These are phyloP conservation scores for Calonectria ilicicola DNA, from an alignment of 2,329 filamentous ascomycete species.

Conservation along the genomic window DNA sequence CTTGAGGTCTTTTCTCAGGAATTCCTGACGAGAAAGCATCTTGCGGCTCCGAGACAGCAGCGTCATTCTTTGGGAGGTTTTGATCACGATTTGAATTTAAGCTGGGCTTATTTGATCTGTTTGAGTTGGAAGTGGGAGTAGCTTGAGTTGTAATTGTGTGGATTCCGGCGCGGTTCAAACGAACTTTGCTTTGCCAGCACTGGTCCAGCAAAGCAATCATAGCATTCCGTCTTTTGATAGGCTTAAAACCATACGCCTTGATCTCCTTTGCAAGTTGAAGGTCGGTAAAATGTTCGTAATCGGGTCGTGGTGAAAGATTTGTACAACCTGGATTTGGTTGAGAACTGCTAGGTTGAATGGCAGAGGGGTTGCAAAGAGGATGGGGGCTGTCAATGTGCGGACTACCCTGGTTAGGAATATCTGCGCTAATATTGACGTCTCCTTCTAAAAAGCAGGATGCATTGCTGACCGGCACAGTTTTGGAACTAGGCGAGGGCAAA, in stretches of 20 bases:
- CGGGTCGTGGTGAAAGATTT: slow-evolving; percentile 55
- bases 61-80: slow-evolving; percentile 47
- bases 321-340: background rate
- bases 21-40: slow-evolving; percentile 43
- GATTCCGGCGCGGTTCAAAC: slow-evolving; percentile 28
- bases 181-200: slow-evolving; percentile 75
- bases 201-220: slow-evolving; percentile 78
- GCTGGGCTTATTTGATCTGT: slow-evolving; percentile 26
- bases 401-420: background rate
- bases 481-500: slow-evolving; percentile 26
- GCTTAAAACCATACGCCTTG: slow-evolving; percentile 77
- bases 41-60: slow-evolving; percentile 36
- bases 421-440: slow-evolving; percentile 33
- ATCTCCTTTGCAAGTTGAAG: slow-evolving; percentile 72
- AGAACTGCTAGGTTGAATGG: background rate
- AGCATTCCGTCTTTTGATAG: slow-evolving; percentile 73
- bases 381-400: background rate
- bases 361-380: background rate
- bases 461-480: slow-evolving; percentile 2
- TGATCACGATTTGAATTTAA: slow-evolving; percentile 18
- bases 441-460: slow-evolving; percentile 36
- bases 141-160: slow-evolving; percentile 35
- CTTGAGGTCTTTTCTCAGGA: slow-evolving; percentile 44
- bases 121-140: slow-evolving; percentile 20
- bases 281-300: slow-evolving; percentile 72